Conservation (phyloP, 768 basidiomycete species). For the Termitomyces titanicus region DNA sequence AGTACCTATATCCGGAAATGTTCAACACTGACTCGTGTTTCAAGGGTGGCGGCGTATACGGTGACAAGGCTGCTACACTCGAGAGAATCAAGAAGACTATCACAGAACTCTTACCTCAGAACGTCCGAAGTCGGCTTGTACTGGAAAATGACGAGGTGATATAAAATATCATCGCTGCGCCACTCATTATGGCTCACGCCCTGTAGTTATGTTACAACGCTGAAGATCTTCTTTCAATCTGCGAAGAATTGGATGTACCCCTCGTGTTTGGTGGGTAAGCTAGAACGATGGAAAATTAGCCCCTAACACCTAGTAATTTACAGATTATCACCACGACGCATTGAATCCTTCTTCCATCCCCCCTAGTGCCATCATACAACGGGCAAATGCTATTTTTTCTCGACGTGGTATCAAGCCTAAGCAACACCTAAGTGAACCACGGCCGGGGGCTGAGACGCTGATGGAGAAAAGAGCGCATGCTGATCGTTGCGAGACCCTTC, state of each 20-base stretch:
- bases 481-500: conserved; percentile 72
- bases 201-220: conserved; percentile 76
- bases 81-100: conserved; percentile 73
- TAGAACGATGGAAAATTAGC: conserved; percentile 25
- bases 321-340: conserved; percentile 81
- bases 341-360: conserved; percentile 61
- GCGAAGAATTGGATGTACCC: conserved; percentile 78
- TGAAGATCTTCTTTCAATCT: conserved; percentile 83
- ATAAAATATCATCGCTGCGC: not conserved
- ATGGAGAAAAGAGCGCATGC: conserved; percentile 90
- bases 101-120: conserved; percentile 47
- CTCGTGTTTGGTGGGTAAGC: conserved; percentile 52
- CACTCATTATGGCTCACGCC: not conserved
- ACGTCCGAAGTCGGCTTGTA: conserved; percentile 71
- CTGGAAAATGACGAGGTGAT: conserved; percentile 92
- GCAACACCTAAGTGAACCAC: conserved; percentile 89
- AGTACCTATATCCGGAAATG: not conserved
- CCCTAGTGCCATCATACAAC: conserved; percentile 63
- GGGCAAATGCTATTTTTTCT: conserved; percentile 71
- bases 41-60: conserved; percentile 79
- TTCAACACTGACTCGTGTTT: conserved; percentile 6
- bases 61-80: conserved; percentile 71
- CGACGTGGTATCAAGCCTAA: conserved; percentile 82
- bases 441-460: conserved; percentile 75
- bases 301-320: not conserved